phyloP scores from a whole-genome alignment of 2,329 filamentous ascomycete genomes.

The Leptographium procerum region DNA sequence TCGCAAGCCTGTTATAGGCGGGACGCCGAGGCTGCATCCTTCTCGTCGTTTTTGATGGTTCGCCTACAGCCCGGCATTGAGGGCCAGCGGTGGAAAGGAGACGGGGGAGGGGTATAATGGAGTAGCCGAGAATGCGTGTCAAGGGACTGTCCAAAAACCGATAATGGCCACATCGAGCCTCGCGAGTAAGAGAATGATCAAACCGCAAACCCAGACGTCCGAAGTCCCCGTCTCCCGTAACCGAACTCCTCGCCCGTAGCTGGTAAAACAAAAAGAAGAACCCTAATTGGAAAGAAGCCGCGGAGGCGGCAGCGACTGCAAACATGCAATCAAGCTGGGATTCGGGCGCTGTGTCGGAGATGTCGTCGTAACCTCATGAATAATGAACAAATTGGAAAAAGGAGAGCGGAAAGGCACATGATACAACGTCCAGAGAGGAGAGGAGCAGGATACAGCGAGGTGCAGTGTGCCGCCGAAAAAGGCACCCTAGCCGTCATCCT shows the following conservation, averaged over 20 bases:
- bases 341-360: not conserved
- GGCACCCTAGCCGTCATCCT: slow-evolving; percentile 13
- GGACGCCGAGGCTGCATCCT: not conserved
- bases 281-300: not conserved
- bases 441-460: not conserved
- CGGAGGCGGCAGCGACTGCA: not conserved
- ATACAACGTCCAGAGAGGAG: not conserved
- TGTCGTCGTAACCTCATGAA: slow-evolving; percentile 11
- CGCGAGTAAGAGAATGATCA: not conserved
- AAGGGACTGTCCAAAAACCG: not conserved
- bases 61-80: not conserved
- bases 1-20: not conserved
- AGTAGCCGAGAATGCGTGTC: not conserved
- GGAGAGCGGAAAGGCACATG: not conserved
- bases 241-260: not conserved
- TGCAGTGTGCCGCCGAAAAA: not conserved
- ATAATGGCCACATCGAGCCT: not conserved
- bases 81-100: too few species aligned
- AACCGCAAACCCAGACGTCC: not conserved
- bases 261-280: not conserved
- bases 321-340: not conserved
- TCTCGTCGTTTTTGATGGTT: not conserved
- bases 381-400: slow-evolving; percentile 1
- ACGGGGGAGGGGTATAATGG: not conserved
- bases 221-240: not conserved